Percentiles rank a stretch among this genome's conserved stretches.
These are phyloP conservation scores for Fraxinus greggii DNA, from an alignment of 305 asterid genomes.

Conservation along the genomic window DNA sequence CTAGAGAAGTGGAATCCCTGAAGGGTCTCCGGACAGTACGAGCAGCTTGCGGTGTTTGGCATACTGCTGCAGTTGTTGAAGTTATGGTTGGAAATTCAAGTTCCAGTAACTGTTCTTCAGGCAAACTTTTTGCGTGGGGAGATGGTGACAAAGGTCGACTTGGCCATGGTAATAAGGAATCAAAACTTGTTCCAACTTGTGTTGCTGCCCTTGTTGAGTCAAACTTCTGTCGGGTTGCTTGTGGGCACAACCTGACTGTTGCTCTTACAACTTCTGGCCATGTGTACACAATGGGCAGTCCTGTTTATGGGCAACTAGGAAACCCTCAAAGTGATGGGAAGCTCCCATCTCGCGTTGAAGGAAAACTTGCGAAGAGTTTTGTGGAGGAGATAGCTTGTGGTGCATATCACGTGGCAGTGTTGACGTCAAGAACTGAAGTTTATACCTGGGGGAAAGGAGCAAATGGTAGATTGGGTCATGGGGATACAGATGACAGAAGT, in stretches of 20 bases:
- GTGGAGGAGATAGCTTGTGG: conserved; percentile 94
- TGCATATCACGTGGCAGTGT: conserved; percentile 83
- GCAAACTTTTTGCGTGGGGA: conserved; percentile 92
- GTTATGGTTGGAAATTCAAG: conserved; percentile 83
- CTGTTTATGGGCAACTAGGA: conserved; percentile 89
- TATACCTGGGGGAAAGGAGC: conserved; percentile 95
- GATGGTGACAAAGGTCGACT: conserved; percentile 84
- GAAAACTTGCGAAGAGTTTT: conserved; percentile 60
- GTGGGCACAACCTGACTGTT: conserved; percentile 87
- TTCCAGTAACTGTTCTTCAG: conserved; percentile 77
- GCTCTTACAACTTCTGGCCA: conserved; percentile 87
- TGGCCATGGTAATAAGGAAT: conserved; percentile 83
- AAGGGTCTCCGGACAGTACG: conserved; percentile 85
- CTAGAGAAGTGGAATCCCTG: conserved; percentile 84
- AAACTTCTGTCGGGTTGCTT: conserved; percentile 77
- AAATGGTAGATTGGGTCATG: conserved; percentile 90
- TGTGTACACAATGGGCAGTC: conserved; percentile 78
- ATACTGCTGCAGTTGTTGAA: conserved; percentile 94
- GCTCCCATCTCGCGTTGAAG: conserved; percentile 77
- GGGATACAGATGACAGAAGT: conserved; percentile 79
- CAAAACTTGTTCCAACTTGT: conserved; percentile 79
- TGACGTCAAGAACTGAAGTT: conserved; percentile 86
- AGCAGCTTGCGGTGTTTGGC: conserved; percentile 92
- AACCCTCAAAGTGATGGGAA: conserved; percentile 81
- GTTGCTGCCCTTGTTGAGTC: conserved; percentile 89